Evolutionary conservation across 495 filamentous ascomycete species (phyloP).

Genomic region (Lasiosphaeria miniovina): DNA sequence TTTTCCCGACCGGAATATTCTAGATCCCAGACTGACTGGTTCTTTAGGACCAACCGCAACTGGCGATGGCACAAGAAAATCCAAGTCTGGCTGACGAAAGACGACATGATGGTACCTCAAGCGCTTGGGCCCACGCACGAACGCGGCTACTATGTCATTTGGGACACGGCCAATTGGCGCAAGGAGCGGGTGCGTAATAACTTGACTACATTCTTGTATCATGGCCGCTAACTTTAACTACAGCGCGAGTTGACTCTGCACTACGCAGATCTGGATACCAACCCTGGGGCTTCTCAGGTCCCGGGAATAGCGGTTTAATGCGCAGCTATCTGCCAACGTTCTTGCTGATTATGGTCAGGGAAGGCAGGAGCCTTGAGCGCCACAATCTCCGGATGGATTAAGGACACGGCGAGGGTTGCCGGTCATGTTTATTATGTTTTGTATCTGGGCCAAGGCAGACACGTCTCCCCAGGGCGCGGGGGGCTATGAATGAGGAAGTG

Average conservation of each 20-base stretch:
- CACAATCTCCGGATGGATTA: neutral
- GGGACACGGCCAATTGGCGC: slow-evolving; percentile 80
- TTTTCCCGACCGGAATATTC: neutral
- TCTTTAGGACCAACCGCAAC: slow-evolving; percentile 57
- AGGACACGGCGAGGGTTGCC: neutral
- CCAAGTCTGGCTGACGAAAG: slow-evolving; percentile 87
- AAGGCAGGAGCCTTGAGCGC: neutral
- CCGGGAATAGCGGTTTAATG: slow-evolving; percentile 9
- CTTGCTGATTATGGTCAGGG: neutral
- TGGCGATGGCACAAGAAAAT: slow-evolving; percentile 93
- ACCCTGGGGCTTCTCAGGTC: slow-evolving; percentile 5
- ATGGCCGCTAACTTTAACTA: neutral
- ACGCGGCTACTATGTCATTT: slow-evolving; percentile 84
- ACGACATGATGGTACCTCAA: slow-evolving; percentile 69
- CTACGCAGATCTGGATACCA: slow-evolving; percentile 71
- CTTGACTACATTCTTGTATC: neutral
- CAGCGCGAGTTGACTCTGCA: slow-evolving; percentile 77
- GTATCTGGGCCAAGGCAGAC: neutral
- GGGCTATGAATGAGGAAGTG: slow-evolving; percentile 9
- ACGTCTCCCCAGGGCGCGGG: slow-evolving; percentile 3
- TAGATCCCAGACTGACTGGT: slow-evolving; percentile 14
- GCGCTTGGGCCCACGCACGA: slow-evolving; percentile 66
- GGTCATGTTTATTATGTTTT: slow-evolving; percentile 6
- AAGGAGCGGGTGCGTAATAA: slow-evolving; percentile 70
- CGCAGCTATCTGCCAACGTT: neutral